Evolutionary conservation across 108 stramenopile species (phyloP), one percentile per base, ranked within the genome.

Genomic region (Mediolabrus comicus): DNA sequence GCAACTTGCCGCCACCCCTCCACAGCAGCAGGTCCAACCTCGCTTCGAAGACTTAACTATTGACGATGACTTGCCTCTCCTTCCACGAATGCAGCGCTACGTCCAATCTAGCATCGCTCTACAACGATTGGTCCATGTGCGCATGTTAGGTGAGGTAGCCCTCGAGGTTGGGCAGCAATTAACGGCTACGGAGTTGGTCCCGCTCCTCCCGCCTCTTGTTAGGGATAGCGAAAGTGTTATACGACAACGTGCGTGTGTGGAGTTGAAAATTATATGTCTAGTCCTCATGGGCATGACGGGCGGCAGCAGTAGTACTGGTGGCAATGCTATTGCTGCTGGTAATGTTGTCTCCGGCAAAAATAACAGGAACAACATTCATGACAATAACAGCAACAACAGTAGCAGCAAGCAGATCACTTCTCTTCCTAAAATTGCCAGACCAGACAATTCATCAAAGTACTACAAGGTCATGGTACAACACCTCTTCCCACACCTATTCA

Each of bases 21-120:
- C 41, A 72, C 71, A 32, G 56, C 61, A 63, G 14, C 71, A 60
- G 24, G 59, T 51, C 24, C 69, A 60, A 34, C 83, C 92, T 8
- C 87, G 94, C 27, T 99, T 98, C 67, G 97, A 98, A 77, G 97
- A 98, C 80, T 83, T 99, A 39, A 96, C 97, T 1, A 96, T 99
- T 56, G 97, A 98, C 80, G 97, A 98, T 67, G 95, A 95, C 27
- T 80, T 99, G 34, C 92, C 88, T 62, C 72, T 96, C 30, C 81
- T 97, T 32, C 88, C 96, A 52, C 89, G 98, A 3, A 80, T 98
- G 41, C 92, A 91, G 16, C 88, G 91, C 36, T 99, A 98, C 77
- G 86, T 85, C 71, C 90, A 82, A 28, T 89, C 89, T 49, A 83
- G 80, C 66, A 98, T 99, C 72, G 97, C 97, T 1, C 77, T 99